A percentile compares a stretch with the other conserved stretches of the same genome.
Evolutionary conservation across 257 asterid species (phyloP).

Genomic region (Knoxia roxburghii): DNA sequence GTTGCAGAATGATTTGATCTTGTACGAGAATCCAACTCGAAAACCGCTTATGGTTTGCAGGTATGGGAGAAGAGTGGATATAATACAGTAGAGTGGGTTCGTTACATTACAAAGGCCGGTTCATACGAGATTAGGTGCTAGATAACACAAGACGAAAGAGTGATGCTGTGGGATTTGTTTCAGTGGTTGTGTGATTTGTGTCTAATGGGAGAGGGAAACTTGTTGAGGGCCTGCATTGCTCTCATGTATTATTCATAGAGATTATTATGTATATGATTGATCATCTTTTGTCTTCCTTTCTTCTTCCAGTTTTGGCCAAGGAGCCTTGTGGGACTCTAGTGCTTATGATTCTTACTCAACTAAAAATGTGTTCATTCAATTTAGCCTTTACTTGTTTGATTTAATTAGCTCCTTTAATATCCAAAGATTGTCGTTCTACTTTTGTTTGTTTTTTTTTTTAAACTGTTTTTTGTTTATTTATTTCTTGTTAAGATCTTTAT

Average conservation of each 20-base stretch:
- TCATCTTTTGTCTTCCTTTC: neutral
- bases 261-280: neutral
- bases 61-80: conserved; percentile 99
- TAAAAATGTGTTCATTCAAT: neutral
- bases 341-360: neutral
- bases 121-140: conserved; percentile 94
- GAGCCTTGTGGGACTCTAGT: neutral
- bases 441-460: neutral
- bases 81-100: conserved; percentile 99
- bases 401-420: too few species aligned
- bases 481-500: too few species aligned
- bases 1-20: neutral
- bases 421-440: too few species aligned
- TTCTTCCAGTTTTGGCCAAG: neutral
- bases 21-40: conserved; percentile 14
- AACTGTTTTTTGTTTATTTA: too few species aligned
- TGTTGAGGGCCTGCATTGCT: neutral
- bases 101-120: conserved; percentile 97
- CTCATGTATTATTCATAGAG: neutral
- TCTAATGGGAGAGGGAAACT: neutral
- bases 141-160: conserved; percentile 15
- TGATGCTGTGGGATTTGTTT: conserved; percentile 9
- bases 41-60: conserved; percentile 33
- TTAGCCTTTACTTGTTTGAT: neutral
- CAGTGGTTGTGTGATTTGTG: neutral